Conservation (phyloP, 257 asterid species). For the Cynanchum wilfordii region DNA sequence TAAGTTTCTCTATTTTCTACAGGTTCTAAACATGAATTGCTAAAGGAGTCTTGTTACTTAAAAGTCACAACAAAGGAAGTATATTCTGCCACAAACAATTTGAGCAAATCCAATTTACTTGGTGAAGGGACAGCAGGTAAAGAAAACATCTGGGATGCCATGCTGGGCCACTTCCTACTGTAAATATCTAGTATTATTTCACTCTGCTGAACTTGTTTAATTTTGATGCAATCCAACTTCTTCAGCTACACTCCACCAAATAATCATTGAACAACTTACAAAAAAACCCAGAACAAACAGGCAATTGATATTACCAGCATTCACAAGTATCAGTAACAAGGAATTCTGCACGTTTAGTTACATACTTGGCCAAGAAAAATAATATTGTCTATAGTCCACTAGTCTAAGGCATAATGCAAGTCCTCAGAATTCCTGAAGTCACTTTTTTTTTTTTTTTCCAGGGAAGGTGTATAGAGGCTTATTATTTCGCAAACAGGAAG, state of each 20-base stretch:
- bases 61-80: constrained; percentile 19
- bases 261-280: not conserved
- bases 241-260: not conserved
- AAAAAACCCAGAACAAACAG: not conserved
- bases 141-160: not conserved
- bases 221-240: not conserved
- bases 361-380: not conserved
- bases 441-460: not conserved
- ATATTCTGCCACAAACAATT: constrained; percentile 19
- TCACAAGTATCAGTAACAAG: not conserved
- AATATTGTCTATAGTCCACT: not conserved
- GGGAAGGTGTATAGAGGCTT: constrained; percentile 28
- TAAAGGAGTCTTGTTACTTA: not conserved
- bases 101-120: constrained; percentile 16
- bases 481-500: constrained; percentile 14
- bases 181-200: not conserved
- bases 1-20: not conserved
- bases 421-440: not conserved
- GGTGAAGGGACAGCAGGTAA: constrained; percentile 19
- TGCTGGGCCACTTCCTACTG: not conserved
- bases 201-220: not conserved
- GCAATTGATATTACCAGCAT: not conserved
- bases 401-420: not conserved
- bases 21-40: constrained; percentile 3
- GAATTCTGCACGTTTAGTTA: too few species aligned